Evolutionary conservation across 2,329 filamentous ascomycete species (phyloP), one percentile per base, ranked within the genome.

Genomic region (Ceratocystis alfenasii): DNA sequence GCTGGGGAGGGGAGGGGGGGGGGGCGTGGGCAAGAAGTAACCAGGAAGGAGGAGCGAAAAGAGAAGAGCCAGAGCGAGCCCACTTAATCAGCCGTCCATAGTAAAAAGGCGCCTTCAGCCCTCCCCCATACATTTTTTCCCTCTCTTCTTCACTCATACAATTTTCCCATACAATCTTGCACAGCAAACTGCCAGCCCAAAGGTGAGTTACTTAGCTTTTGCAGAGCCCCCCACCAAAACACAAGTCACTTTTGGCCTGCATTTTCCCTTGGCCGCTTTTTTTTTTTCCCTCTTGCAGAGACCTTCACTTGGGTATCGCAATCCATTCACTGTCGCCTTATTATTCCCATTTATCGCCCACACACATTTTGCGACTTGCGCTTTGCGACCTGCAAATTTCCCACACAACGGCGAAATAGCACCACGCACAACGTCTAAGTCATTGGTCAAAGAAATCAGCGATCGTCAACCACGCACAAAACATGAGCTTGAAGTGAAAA

Each of bases 1-100:
- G 25, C 33, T 48, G 45, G 7, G 45, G 45, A 7, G 45, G 45
- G 45, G 33, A 36, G 33, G 33, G 33, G 33, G 33, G 33, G 33
- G 33, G 33, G 33, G 33, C 33, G 33, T 12, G 33, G 10, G 33
- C 2, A 12, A 36, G 7, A 36, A 36, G 33, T 10, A 36, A 12
- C 33, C 33, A 12, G 33, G 33, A 36, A 12, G 33, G 12, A 48
- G 17, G 45, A 48, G 45, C 17, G 45, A 48, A 48, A 48, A 20
- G 7, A 20, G n/a, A 20, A 48, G 45, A 17, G 45, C 45, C 4
- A 48, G 25, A 59, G 60, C 59, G 50, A 60, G 7, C 74, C 73
- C 76, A 74, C 79, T 76, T 80, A 83, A 84, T 83, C 81, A 83
- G 79, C 80, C 80, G 75, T 79, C 78, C 81, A 81, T 81, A 83